These are phyloP conservation scores for Acanthamoeba royreba DNA, from an alignment of 208 protist genomes.

Conservation along the genomic window DNA sequence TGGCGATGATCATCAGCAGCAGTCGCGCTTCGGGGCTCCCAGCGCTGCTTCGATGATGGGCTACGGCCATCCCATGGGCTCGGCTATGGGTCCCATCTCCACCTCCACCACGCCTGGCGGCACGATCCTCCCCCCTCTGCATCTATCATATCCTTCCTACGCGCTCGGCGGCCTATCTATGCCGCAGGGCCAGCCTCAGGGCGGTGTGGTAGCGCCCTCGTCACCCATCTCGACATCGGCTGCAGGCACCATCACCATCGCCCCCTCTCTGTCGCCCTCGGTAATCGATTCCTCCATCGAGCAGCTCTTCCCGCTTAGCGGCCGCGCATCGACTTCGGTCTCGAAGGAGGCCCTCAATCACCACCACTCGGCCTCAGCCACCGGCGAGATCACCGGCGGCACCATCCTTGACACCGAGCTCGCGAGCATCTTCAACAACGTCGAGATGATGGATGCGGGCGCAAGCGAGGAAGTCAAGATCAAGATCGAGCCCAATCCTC, in stretches of 20 bases:
- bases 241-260: neutral
- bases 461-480: neutral
- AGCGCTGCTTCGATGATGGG: too few species aligned
- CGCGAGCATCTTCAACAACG: neutral
- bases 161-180: too few species aligned
- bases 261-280: neutral
- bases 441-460: neutral
- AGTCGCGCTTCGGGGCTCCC: too few species aligned
- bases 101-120: too few species aligned
- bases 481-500: neutral
- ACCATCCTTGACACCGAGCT: constrained; percentile 10
- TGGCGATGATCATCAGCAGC: too few species aligned
- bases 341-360: neutral
- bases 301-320: constrained; percentile 22
- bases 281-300: neutral
- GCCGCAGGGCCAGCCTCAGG: too few species aligned
- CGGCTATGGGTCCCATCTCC: too few species aligned
- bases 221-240: neutral
- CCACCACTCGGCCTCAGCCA: too few species aligned
- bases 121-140: too few species aligned
- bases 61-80: too few species aligned
- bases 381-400: too few species aligned
- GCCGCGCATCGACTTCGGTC: neutral
- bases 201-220: neutral
- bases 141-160: too few species aligned